A percentile compares a stretch with the other conserved stretches of the same genome.
phyloP scores from a whole-genome alignment of 768 basidiomycete genomes.

The Leccinum rimulosum region DNA sequence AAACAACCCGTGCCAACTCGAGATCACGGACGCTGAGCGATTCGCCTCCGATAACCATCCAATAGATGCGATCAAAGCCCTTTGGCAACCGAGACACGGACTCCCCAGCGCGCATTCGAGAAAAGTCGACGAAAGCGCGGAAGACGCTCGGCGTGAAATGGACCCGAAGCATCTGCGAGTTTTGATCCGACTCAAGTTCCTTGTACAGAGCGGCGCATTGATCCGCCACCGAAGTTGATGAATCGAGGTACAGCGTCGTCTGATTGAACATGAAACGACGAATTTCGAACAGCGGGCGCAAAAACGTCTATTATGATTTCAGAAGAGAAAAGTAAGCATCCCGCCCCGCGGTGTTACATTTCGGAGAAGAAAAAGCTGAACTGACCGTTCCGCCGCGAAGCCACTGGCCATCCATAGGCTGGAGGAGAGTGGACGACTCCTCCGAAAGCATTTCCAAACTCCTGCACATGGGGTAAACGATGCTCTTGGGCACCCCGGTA shows the following conservation, averaged over 20 bases:
- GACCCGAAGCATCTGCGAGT: slow-evolving; percentile 24
- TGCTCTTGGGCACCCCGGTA: slow-evolving; percentile 32
- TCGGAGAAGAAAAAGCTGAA: not conserved
- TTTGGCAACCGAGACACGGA: slow-evolving; percentile 11
- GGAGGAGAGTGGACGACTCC: slow-evolving; percentile 28
- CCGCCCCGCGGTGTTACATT: not conserved
- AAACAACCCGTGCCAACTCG: slow-evolving; percentile 23
- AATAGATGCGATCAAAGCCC: slow-evolving; percentile 29
- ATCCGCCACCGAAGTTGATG: slow-evolving; percentile 26
- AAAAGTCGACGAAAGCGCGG: slow-evolving; percentile 30
- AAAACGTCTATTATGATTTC: slow-evolving; percentile 21
- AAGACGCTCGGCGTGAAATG: slow-evolving; percentile 32
- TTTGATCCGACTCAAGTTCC: slow-evolving; percentile 23
- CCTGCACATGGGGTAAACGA: slow-evolving; percentile 30
- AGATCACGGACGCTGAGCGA: slow-evolving; percentile 25
- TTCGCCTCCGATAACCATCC: slow-evolving; percentile 35
- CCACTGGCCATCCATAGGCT: slow-evolving; percentile 31
- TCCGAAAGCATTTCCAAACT: slow-evolving; percentile 25
- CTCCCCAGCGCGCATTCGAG: slow-evolving; percentile 19
- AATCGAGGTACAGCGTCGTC: slow-evolving; percentile 30
- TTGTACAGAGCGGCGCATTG: slow-evolving; percentile 25
- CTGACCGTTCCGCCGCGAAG: slow-evolving; percentile 33
- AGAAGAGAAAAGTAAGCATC: not conserved
- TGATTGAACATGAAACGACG: slow-evolving; percentile 34
- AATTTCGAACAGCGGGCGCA: slow-evolving; percentile 32